Base-by-base conservation (phyloP, 2,329 filamentous ascomycete species). In the Ophiostoma fasciatum region DNA sequence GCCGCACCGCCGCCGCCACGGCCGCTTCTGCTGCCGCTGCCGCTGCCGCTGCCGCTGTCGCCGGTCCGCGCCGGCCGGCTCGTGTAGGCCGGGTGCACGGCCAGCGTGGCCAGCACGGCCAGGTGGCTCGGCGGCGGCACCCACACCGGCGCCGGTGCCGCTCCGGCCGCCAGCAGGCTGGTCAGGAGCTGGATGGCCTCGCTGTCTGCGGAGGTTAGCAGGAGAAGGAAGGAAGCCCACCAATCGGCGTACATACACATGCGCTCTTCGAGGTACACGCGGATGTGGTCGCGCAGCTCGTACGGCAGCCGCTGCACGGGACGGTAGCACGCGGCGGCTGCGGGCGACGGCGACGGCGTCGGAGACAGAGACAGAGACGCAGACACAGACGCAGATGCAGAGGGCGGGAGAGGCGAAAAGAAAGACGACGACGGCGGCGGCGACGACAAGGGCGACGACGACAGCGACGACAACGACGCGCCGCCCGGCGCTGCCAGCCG, bases 11-110 rank as follows among this genome's bases (percentile, higher is more conserved):
- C n/a, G n/a, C n/a, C n/a, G n/a, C n/a, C n/a, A n/a, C n/a, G n/a
- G n/a, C n/a, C n/a, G n/a, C n/a, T n/a, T n/a, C n/a, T n/a, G n/a
- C n/a, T n/a, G n/a, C n/a, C n/a, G n/a, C n/a, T n/a, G n/a, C n/a
- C n/a, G n/a, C n/a, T n/a, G n/a, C n/a, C n/a, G n/a, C n/a, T n/a
- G n/a, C n/a, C n/a, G n/a, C n/a, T n/a, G n/a, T n/a, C n/a, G 11
- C 59, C 49, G 8, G 73, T 70, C 20, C 68, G 64, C 4, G 78
- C 69, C 33, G 78, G 69, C 33, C 82, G 74, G 4, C 78, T 90
- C 1, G 87, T 94, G 44, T 81, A 72, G 18, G 63, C 60, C 0
- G 88, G 88, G 49, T 94, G 84, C 12, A 90, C 70, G n/a, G 78
- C 57, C n/a, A 94, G 63, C 2, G 83, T 90, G 29, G 68, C 74